Conservation (phyloP, 2,329 filamentous ascomycete genomes). For the Fusarium fracticaudum region DNA sequence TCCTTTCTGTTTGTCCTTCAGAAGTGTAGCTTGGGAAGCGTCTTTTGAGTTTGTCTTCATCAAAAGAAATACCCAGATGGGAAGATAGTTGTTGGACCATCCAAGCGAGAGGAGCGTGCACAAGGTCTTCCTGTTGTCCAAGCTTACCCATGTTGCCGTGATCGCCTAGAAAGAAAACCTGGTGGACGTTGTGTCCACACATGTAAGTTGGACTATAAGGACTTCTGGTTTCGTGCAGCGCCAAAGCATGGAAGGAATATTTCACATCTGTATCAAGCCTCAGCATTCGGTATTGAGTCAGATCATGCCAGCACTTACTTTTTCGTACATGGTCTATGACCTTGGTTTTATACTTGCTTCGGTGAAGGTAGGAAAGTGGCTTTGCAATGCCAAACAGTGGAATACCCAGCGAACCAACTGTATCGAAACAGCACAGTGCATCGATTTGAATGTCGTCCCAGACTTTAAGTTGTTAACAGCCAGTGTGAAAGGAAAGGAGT, state of each 20-base stretch:
- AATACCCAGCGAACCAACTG: neutral
- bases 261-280: neutral
- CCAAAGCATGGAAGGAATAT: neutral
- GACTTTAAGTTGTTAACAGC: neutral
- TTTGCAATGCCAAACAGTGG: neutral
- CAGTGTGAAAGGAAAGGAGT: rapidly evolving
- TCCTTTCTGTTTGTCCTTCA: rapidly evolving
- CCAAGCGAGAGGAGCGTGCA: neutral
- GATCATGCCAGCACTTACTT: neutral
- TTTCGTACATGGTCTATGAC: neutral
- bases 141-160: neutral
- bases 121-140: neutral
- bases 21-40: neutral
- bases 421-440: neutral
- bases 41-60: neutral
- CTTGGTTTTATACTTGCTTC: neutral
- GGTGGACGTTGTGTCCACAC: neutral
- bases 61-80: neutral
- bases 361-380: neutral
- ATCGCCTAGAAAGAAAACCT: neutral
- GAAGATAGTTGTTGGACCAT: neutral
- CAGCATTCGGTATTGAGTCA: rapidly evolving
- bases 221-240: neutral
- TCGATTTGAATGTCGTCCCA: neutral
- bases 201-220: neutral